Evolutionary conservation across 441 rosid genomes (phyloP).

Genomic region (Capsella rubella): DNA sequence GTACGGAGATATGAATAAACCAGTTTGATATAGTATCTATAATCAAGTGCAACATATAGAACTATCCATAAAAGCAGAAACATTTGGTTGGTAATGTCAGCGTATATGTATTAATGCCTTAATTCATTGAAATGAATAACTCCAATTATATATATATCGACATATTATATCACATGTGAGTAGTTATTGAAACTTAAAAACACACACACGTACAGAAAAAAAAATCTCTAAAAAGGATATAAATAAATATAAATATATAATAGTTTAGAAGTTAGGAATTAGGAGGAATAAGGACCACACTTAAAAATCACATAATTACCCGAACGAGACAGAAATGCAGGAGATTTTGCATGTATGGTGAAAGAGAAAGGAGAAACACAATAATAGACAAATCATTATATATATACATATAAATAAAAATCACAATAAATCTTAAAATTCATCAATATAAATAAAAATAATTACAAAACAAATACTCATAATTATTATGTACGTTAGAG

Average conservation of each 20-base stretch:
- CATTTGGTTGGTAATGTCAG: conserved; percentile 49
- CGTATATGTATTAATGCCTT: conserved; percentile 37
- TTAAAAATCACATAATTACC: conserved; percentile 42
- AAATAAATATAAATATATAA: background rate
- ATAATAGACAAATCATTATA: conserved; percentile 49
- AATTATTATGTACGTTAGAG: background rate
- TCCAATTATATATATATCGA: conserved; percentile 16
- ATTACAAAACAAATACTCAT: background rate
- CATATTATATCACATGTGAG: conserved; percentile 25
- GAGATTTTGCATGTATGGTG: conserved; percentile 48
- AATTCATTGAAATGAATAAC: conserved; percentile 18
- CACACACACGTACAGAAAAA: background rate
- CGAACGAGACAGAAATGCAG: conserved; percentile 48
- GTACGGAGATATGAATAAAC: conserved; percentile 32
- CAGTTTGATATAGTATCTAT: conserved; percentile 31
- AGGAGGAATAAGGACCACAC: conserved; percentile 39
- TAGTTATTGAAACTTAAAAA: conserved; percentile 31
- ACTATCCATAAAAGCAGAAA: conserved; percentile 49
- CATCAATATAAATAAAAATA: background rate
- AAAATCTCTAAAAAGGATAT: background rate
- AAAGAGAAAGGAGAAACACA: conserved; percentile 49
- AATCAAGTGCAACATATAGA: conserved; percentile 46
- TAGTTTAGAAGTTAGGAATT: conserved; percentile 8
- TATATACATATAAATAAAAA: background rate
- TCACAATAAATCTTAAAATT: conserved; percentile 8